Evolutionary conservation across 225 moss, liverwort and hornwort species (phyloP).

Genomic region (Lunularia cruciata): DNA sequence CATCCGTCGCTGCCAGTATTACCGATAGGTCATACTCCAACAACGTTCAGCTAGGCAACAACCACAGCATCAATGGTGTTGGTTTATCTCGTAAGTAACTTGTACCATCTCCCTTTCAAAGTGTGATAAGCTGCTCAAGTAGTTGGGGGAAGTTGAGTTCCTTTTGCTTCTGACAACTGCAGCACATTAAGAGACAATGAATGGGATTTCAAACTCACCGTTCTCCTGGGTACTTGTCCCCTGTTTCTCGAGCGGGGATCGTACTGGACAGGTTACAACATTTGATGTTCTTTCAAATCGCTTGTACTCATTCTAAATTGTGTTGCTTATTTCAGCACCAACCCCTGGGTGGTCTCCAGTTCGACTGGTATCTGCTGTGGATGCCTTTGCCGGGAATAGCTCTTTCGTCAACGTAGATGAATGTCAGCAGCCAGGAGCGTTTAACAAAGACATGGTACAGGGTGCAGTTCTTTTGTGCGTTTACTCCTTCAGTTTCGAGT

Average conservation of each 20-base stretch:
- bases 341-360: constrained; percentile 4
- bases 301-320: no score
- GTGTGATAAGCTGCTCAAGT: no score
- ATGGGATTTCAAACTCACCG: no score
- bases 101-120: no score
- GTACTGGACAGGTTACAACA: no score
- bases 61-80: constrained; percentile 28
- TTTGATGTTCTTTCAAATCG: no score
- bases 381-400: constrained; percentile 29
- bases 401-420: constrained; percentile 38
- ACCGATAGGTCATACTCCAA: constrained; percentile 66
- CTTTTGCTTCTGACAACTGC: no score
- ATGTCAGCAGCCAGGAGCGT: constrained; percentile 46
- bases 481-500: constrained; percentile 51
- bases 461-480: constrained; percentile 40
- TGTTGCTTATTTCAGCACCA: constrained; percentile 33
- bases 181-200: no score
- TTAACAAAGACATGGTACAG: constrained; percentile 33
- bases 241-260: no score
- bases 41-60: constrained; percentile 47
- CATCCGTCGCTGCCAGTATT: constrained; percentile 69
- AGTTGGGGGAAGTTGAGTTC: no score
- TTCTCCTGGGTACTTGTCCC: no score
- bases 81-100: constrained; percentile 47
- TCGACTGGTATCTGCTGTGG: constrained; percentile 34